Base-by-base conservation (phyloP, 352 stramenopile genomes). In the Pythium myriotylum region DNA sequence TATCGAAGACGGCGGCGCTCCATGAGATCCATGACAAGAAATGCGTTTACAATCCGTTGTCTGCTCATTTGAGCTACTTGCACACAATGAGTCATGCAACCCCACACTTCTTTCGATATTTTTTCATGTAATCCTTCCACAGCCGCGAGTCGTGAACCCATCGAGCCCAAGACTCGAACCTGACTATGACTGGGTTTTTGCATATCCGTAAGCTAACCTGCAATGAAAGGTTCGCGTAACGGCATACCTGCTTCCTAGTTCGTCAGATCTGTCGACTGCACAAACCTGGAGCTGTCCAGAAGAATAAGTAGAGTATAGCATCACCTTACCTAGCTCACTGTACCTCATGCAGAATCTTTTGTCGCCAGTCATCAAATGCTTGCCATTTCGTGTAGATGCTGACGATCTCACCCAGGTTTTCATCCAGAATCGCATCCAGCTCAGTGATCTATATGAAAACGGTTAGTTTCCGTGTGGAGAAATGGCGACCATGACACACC, bases 281-380 rank as follows among this genome's bases (percentile, higher is more conserved):
- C 80, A 77, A 16, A 74, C 57, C 51, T 81, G 76, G 9, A 94
- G 54, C 82, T 94, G 49, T 26, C 12, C 29, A 35, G 29, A 10
- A 35, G 29, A 10, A 35, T 35, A 39, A 3, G 26, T 43, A 43
- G 41, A 54, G 9, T 14, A 17, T 4, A 39, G 35, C 10, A 14
- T 10, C 22, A 37, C 39, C 41, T n/a, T 37, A 45, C 4, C 10
- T n/a, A 26, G 2, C n/a, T 29, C 54, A 35, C 5, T 33, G 10
- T 39, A 93, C 86, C 77, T 95, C 84, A 22, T 83, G 73, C 1
- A 95, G 67, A 67, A 92, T 93, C 32, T 86, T 90, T 53, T 95
- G 86, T 4, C 84, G 70, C 84, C 84, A 93, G 39, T 94, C 86
- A 45, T 93, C 86, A 2, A 91, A 84, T 22, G 73, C 50, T 46